phyloP scores from a whole-genome alignment of 2,329 filamentous ascomycete species.

The Mycosphaerella sp. region DNA sequence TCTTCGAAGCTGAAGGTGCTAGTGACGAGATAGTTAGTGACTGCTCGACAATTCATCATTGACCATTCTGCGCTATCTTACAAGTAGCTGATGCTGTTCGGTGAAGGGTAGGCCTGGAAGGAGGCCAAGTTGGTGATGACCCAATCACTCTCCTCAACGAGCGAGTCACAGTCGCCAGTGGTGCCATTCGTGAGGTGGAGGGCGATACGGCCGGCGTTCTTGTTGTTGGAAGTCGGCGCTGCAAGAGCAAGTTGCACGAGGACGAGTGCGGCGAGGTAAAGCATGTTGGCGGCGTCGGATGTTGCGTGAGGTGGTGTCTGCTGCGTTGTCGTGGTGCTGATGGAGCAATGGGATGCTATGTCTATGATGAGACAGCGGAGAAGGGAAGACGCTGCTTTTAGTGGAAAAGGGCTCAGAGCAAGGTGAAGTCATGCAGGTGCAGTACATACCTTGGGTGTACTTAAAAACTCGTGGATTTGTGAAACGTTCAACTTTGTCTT shows the following conservation, averaged over 20 bases:
- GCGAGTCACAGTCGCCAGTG: constrained; percentile 10
- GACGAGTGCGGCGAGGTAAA: constrained; percentile 3
- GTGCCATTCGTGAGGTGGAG: constrained; percentile 15
- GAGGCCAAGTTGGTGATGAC: constrained; percentile 21
- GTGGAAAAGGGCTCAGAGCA: not conserved
- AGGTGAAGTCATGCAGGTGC: not conserved
- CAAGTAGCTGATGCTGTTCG: constrained; percentile 16
- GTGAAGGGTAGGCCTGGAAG: constrained; percentile 15
- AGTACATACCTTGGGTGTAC: too few species aligned
- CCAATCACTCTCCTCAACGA: constrained; percentile 23
- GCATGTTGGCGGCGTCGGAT: not conserved
- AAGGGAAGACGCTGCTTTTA: not conserved
- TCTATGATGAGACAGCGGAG: not conserved
- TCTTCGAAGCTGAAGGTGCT: constrained; percentile 26
- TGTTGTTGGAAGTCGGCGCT: constrained; percentile 2
- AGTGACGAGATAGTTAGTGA: not conserved
- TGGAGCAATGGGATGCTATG: constrained; percentile 1
- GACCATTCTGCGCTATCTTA: not conserved
- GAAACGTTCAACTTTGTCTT: constrained; percentile 3
- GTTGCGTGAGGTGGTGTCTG: not conserved
- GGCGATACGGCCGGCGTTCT: constrained; percentile 6
- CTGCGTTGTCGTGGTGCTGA: not conserved
- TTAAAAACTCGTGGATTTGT: constrained; percentile 1
- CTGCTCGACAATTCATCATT: not conserved
- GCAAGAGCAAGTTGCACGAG: constrained; percentile 4